These are phyloP conservation scores for Fusarium goolgardi DNA, from an alignment of 2,329 filamentous ascomycete genomes.

Conservation along the genomic window DNA sequence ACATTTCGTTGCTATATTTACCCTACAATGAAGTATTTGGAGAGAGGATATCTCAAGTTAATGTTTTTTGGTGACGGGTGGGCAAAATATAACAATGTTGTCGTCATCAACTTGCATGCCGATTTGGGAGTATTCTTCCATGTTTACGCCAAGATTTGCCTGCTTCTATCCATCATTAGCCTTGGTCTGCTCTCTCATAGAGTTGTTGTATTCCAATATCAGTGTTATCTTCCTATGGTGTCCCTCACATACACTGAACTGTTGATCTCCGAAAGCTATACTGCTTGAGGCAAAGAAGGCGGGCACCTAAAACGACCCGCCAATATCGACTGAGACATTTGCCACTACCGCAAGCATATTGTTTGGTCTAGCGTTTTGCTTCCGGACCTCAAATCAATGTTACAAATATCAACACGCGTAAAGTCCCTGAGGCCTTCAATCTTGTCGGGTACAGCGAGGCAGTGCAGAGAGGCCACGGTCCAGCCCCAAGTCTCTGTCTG, in stretches of 20 bases:
- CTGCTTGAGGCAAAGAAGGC: not conserved
- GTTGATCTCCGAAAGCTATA: not conserved
- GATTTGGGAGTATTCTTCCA: not conserved
- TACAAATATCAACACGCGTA: not conserved
- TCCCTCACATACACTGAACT: not conserved
- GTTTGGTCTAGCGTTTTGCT: not conserved
- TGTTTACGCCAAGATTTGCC: not conserved
- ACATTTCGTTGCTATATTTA: not conserved
- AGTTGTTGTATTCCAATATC: not conserved
- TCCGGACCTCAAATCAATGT: not conserved
- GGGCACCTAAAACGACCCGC: not conserved
- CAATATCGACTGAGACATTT: not conserved
- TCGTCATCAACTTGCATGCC: not conserved
- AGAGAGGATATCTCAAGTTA: not conserved
- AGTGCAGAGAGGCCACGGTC: not conserved
- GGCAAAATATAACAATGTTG: not conserved
- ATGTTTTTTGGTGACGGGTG: not conserved
- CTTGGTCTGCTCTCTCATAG: not conserved
- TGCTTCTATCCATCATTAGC: not conserved
- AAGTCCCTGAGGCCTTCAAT: not conserved
- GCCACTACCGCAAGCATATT: conserved; percentile 2
- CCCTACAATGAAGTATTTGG: not conserved
- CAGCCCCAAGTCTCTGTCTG: not conserved
- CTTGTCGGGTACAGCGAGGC: not conserved
- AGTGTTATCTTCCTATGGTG: not conserved